Evolutionary conservation across 1,284 basidiomycete species (phyloP).

Genomic region (Cryptococcus floricola): DNA sequence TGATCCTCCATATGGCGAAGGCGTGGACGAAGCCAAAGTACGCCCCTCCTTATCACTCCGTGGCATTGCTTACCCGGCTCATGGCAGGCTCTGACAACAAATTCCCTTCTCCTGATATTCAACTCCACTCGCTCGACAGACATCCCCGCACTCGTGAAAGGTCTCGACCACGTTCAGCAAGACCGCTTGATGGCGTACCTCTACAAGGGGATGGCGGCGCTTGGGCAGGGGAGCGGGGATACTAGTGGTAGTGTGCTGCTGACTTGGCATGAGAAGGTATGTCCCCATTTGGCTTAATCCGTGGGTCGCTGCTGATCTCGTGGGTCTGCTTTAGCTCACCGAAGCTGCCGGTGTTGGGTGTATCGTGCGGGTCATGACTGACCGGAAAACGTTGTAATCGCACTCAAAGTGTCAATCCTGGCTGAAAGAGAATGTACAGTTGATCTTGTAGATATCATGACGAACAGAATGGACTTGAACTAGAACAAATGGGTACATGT

Average conservation of each 20-base stretch:
- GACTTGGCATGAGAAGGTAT: slow-evolving; percentile 92
- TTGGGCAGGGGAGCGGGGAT: slow-evolving; percentile 70
- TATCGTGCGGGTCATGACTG: slow-evolving; percentile 96
- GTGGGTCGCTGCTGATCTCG: neutral
- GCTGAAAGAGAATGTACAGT: neutral
- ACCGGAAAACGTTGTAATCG: slow-evolving; percentile 70
- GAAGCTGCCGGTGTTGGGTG: slow-evolving; percentile 93
- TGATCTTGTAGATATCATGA: neutral
- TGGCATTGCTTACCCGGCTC: neutral
- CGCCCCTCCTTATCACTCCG: slow-evolving; percentile 12
- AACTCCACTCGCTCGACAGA: slow-evolving; percentile 92
- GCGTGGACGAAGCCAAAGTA: slow-evolving; percentile 85
- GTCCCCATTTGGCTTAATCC: neutral
- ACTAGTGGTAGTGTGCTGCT: slow-evolving; percentile 83
- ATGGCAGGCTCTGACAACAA: slow-evolving; percentile 67
- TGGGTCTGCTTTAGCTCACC: slow-evolving; percentile 63
- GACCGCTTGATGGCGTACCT: slow-evolving; percentile 97
- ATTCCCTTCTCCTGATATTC: slow-evolving; percentile 83
- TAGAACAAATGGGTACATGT: neutral
- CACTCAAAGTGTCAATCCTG: neutral
- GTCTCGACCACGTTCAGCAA: slow-evolving; percentile 72
- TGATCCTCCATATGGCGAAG: slow-evolving; percentile 76
- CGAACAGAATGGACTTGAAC: neutral
- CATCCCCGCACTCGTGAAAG: slow-evolving; percentile 71
- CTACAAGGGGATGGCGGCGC: slow-evolving; percentile 63